phyloP scores from a whole-genome alignment of 2,329 filamentous ascomycete genomes.

The Nothophoma quercina region DNA sequence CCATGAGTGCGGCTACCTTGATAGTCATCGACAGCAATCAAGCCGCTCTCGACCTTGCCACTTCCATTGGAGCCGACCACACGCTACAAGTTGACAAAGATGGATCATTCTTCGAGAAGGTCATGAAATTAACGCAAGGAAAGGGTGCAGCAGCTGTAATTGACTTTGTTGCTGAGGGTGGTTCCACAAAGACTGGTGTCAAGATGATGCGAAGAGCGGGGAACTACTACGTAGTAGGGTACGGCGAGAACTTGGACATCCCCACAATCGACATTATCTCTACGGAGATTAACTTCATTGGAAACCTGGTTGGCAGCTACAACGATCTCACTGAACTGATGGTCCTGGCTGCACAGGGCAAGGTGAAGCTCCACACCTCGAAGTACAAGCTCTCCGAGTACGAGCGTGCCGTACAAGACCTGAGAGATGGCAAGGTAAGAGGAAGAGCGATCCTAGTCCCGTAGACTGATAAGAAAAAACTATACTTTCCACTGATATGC shows the following conservation, averaged over 20 bases:
- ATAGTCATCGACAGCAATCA: constrained; percentile 8
- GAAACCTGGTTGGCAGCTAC: constrained; percentile 11
- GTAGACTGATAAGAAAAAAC: not conserved
- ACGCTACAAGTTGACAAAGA: constrained; percentile 1
- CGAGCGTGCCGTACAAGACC: constrained; percentile 1
- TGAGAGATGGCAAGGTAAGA: constrained; percentile 7
- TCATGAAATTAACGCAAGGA: constrained; percentile 2
- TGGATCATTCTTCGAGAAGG: not conserved
- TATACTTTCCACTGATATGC: not conserved
- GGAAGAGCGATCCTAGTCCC: constrained; percentile 1
- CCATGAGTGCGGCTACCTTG: constrained; percentile 9
- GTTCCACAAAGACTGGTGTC: constrained; percentile 7
- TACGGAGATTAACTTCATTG: constrained; percentile 10
- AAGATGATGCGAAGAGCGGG: constrained; percentile 11
- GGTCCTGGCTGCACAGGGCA: constrained; percentile 9
- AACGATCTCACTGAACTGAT: constrained; percentile 13
- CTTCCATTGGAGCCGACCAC: constrained; percentile 9
- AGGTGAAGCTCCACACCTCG: constrained; percentile 8
- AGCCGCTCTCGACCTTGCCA: constrained; percentile 4
- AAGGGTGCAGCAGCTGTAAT: constrained; percentile 7
- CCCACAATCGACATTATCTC: constrained; percentile 10
- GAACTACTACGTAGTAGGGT: constrained; percentile 10
- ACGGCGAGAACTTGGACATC: constrained; percentile 10
- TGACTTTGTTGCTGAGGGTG: constrained; percentile 11
- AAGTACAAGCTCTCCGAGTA: constrained; percentile 13